Conservation (phyloP, 805 yeast genomes). For the Candida gorgasii region DNA sequence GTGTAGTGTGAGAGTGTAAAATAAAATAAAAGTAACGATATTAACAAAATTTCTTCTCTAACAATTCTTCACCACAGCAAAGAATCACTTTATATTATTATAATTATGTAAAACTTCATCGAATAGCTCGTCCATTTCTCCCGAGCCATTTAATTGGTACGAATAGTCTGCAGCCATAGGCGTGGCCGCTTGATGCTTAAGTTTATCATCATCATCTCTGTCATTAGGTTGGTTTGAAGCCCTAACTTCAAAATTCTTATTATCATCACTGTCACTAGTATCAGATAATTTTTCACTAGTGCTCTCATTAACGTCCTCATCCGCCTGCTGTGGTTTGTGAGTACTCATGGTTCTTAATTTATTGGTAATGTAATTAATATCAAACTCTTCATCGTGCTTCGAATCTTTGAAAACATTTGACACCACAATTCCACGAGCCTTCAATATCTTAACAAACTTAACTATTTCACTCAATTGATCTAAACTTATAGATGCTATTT, state of each 20-base stretch:
- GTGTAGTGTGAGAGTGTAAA: constrained; percentile 1
- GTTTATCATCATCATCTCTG: neutral
- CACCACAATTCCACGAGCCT: constrained; percentile 33
- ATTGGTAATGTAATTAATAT: constrained; percentile 19
- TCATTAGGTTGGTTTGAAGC: neutral
- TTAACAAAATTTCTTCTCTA: neutral
- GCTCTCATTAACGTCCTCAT: constrained; percentile 3
- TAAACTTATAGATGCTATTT: constrained; percentile 30
- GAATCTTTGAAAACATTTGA: constrained; percentile 21
- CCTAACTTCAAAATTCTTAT: neutral
- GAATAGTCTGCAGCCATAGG: constrained; percentile 10
- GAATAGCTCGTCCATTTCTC: constrained; percentile 21
- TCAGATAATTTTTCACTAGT: neutral
- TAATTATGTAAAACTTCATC: constrained; percentile 23
- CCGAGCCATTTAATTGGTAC: neutral
- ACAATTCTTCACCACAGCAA: neutral
- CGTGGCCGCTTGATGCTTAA: constrained; percentile 3
- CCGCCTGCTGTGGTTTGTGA: neutral
- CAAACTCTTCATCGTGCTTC: constrained; percentile 12
- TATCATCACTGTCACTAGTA: neutral
- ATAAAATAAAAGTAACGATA: neutral
- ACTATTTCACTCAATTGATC: constrained; percentile 36
- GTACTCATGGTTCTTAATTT: constrained; percentile 12
- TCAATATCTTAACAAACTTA: constrained; percentile 30
- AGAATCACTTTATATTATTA: constrained; percentile 3